phyloP scores from a whole-genome alignment of 345 rosid species.

The Erysimum cheiranthoides region DNA sequence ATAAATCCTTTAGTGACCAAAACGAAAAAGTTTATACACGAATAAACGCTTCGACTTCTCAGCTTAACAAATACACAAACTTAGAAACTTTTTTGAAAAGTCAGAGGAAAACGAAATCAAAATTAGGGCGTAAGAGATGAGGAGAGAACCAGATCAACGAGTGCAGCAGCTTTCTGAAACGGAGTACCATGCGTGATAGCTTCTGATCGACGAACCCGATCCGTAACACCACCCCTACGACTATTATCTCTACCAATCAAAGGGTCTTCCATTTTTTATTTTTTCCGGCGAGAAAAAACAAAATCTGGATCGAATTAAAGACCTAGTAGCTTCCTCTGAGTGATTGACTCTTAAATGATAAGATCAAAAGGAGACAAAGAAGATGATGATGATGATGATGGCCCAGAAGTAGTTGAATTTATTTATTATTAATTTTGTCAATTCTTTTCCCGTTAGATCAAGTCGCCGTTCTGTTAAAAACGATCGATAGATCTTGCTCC shows the following conservation, averaged over 20 bases:
- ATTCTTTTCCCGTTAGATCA: conserved; percentile 21
- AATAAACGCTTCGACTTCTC: not conserved
- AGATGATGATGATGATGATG: conserved; percentile 12
- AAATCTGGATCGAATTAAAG: conserved; percentile 20
- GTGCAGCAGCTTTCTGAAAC: conserved; percentile 94
- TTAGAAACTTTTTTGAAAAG: not conserved
- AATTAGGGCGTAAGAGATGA: not conserved
- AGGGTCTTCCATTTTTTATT: conserved; percentile 53
- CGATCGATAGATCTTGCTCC: conserved; percentile 30
- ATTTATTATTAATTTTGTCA: not conserved
- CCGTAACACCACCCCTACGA: conserved; percentile 48
- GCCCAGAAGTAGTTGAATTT: conserved; percentile 41
- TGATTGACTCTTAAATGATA: conserved; percentile 17
- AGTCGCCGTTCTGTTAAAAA: conserved; percentile 16
- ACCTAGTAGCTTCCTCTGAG: conserved; percentile 14
- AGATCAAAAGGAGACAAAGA: conserved; percentile 10
- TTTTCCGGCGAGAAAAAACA: conserved; percentile 9
- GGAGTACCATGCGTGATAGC: conserved; percentile 82
- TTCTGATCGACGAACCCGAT: conserved; percentile 62
- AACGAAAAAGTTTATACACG: too few relatives aligned
- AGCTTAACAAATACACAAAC: not conserved
- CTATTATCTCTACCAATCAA: conserved; percentile 59
- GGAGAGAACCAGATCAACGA: conserved; percentile 84
- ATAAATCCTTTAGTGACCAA: too few relatives aligned
- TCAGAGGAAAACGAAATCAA: not conserved